These are phyloP conservation scores for Vitis hybrid DNA, from an alignment of 177 flowering plant species.

Conservation along the genomic window DNA sequence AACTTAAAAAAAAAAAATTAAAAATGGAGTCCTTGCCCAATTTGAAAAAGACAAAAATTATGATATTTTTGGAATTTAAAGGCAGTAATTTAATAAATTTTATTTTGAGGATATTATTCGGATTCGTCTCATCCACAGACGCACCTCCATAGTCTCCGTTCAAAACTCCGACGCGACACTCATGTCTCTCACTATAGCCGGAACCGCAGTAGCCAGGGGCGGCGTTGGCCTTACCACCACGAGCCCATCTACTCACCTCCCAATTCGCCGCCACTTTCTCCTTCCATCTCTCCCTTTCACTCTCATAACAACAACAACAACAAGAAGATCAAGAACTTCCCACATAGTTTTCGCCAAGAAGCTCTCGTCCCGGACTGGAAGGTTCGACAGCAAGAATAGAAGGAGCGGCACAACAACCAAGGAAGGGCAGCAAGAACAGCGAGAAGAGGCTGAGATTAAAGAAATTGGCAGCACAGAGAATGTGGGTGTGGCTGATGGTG, in stretches of 20 bases:
- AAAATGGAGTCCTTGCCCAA: too few relatives aligned
- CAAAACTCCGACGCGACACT: constrained; percentile 15
- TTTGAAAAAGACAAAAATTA: too few relatives aligned
- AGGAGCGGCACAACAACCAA: constrained; percentile 39
- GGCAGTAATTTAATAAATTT: too few relatives aligned
- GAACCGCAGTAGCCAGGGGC: constrained; percentile 5
- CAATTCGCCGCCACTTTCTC: constrained; percentile 6
- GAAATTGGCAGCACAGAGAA: not conserved
- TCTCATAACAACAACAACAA: not conserved
- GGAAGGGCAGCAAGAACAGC: constrained; percentile 26
- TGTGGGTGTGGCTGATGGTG: not conserved
- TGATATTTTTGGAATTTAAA: too few relatives aligned
- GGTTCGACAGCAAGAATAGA: constrained; percentile 59
- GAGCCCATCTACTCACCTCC: constrained; percentile 8
- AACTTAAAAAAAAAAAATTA: too few relatives aligned
- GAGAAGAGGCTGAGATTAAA: constrained; percentile 12
- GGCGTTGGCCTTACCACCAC: constrained; percentile 1
- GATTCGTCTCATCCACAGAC: constrained; percentile 1
- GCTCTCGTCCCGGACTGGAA: constrained; percentile 52
- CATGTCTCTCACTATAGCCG: constrained; percentile 23
- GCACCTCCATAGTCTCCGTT: not conserved
- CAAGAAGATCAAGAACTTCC: constrained; percentile 12
- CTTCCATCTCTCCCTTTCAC: constrained; percentile 2
- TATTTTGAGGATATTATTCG: not conserved
- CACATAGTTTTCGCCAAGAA: constrained; percentile 52